Evolutionary conservation across 345 rosid species (phyloP).

Genomic region (Trapa incisa): DNA sequence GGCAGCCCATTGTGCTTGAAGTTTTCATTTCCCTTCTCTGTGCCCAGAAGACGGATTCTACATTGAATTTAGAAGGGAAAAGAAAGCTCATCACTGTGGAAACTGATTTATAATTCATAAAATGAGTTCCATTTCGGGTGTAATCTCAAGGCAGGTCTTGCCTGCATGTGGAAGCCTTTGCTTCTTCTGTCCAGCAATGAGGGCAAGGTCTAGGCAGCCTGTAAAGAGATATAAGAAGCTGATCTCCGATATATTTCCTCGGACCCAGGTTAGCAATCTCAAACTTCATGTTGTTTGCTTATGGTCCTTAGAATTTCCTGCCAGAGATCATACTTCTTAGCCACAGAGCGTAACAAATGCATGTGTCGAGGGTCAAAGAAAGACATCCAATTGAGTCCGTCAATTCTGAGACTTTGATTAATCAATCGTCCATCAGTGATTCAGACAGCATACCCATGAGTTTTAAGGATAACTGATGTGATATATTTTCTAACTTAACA

Average conservation of each 20-base stretch:
- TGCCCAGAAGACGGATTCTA: conserved; percentile 23
- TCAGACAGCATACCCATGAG: not conserved
- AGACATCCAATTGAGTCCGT: not conserved
- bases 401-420: not conserved
- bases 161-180: conserved; percentile 92
- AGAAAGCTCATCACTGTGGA: conserved; percentile 24
- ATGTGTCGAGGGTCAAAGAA: not conserved
- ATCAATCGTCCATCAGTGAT: not conserved
- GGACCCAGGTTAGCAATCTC: conserved; percentile 45
- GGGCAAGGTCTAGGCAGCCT: conserved; percentile 94
- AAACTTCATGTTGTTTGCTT: not conserved
- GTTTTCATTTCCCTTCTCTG: conserved; percentile 62
- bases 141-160: conserved; percentile 78
- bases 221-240: conserved; percentile 98
- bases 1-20: not conserved
- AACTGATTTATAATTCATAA: not conserved
- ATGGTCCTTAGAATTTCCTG: not conserved
- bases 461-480: not conserved
- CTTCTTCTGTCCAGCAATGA: conserved; percentile 68
- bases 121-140: conserved; percentile 74
- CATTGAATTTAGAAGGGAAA: conserved; percentile 42
- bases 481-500: not conserved
- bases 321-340: not conserved
- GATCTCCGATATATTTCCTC: conserved; percentile 75
- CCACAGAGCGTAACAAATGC: not conserved